Percentiles rank a stretch among this genome's conserved stretches.
These are phyloP conservation scores for Neurospora crassa DNA, from an alignment of 2,329 filamentous ascomycete species.

Conservation along the genomic window DNA sequence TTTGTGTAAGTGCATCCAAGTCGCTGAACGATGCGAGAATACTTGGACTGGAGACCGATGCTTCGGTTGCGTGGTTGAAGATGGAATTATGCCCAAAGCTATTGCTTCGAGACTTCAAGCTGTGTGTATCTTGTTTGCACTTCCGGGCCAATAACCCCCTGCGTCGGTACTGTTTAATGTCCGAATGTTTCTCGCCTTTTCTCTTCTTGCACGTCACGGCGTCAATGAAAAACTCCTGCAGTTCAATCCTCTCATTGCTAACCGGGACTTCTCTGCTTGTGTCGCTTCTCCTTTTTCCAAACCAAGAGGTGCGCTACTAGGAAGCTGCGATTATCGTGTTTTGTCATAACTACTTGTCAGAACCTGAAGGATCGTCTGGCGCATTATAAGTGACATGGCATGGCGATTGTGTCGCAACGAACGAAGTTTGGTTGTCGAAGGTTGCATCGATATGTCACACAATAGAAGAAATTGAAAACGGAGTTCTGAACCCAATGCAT, in stretches of 20 bases:
- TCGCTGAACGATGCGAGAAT: no score
- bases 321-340: not conserved
- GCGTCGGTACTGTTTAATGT: not conserved
- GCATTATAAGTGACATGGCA: no score
- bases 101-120: not conserved
- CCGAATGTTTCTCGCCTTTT: not conserved
- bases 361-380: no score
- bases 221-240: no score
- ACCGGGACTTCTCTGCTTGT: not conserved
- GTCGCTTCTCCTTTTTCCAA: not conserved
- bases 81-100: no score
- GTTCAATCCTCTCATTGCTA: not conserved
- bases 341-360: not conserved
- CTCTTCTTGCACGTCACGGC: not conserved
- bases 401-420: not conserved
- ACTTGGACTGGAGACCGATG: no score
- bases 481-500: not conserved
- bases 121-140: not conserved
- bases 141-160: no score
- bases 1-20: no score
- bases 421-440: no score
- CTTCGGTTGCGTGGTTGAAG: no score
- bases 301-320: not conserved
- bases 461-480: no score
- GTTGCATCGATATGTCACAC: no score